Evolutionary conservation across 2,329 filamentous ascomycete species (phyloP).

Genomic region (Dissoconium aciculare): DNA sequence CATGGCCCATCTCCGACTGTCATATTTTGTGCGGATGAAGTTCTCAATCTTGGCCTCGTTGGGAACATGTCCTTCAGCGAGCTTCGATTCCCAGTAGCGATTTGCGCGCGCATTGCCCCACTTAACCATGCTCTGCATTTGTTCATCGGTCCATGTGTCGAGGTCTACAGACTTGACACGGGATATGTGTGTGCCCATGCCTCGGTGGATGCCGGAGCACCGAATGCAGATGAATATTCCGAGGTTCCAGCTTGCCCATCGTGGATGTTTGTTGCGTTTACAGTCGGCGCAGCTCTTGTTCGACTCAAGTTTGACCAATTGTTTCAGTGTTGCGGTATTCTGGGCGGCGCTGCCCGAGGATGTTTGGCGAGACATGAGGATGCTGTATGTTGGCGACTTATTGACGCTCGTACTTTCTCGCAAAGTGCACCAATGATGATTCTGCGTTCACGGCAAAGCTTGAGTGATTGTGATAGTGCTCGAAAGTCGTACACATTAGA

Average conservation of each 20-base stretch:
- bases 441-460: too few relatives aligned
- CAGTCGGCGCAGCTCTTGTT: slow-evolving; percentile 98
- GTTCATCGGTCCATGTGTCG: slow-evolving; percentile 97
- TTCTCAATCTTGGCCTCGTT: slow-evolving; percentile 99
- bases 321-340: slow-evolving; percentile 90
- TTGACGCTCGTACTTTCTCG: too few relatives aligned
- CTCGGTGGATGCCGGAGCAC: slow-evolving; percentile 94
- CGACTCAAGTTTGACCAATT: slow-evolving; percentile 76
- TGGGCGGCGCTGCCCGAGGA: slow-evolving; percentile 77
- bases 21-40: slow-evolving; percentile 98
- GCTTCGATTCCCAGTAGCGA: slow-evolving; percentile 96
- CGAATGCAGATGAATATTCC: slow-evolving; percentile 92
- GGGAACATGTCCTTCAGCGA: slow-evolving; percentile 78
- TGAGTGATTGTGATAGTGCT: too few relatives aligned
- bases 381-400: too few relatives aligned
- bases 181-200: slow-evolving; percentile 98
- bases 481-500: too few relatives aligned
- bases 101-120: slow-evolving; percentile 96
- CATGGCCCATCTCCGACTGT: slow-evolving; percentile 99
- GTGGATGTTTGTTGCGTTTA: slow-evolving; percentile 96
- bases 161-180: slow-evolving; percentile 96
- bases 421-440: background rate
- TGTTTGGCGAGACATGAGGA: slow-evolving; percentile 56
- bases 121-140: slow-evolving; percentile 79
- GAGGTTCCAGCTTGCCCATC: slow-evolving; percentile 99